Evolutionary conservation across 2,329 filamentous ascomycete genomes (phyloP), one percentile per base, ranked within the genome.

Genomic region (Coniochaeta sp.): DNA sequence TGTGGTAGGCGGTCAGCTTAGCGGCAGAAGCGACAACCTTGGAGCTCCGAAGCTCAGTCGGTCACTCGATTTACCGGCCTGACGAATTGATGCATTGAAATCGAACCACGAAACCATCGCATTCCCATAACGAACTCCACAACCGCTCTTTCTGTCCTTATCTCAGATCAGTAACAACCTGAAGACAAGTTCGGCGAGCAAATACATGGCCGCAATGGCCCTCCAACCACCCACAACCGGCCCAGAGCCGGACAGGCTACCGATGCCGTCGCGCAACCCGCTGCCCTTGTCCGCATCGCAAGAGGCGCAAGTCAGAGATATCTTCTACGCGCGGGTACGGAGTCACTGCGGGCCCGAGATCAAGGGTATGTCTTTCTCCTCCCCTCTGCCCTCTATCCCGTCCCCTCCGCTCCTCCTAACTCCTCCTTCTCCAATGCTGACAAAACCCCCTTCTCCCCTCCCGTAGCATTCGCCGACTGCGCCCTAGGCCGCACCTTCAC

Each of bases 391-490:
- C 2, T 47, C 32, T 28, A 6, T 18, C 26, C 35, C 42, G 47
- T 38, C 42, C 30, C 48, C 16, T 35, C 38, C 16, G 13, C 20
- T n/a, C 30, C n/a, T 7, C n/a, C 40, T 32, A n/a, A 20, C 27
- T 20, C 57, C 8, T 35, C 20, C 35, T n/a, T 42, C 40, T 24
- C n/a, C n/a, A n/a, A 26, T 27, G 32, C 24, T 28, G 48, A 40
- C 42, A 45, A 26, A 16, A 47, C n/a, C 22, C 22, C 14, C n/a
- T 2, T 13, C 9, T 32, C 30, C 14, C 14, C 8, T 27, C 49
- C 8, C 42, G 50, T 60, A 96, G 92, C 87, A 55, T 99, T 99
- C 67, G 94, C 94, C 53, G 84, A 86, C 59, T 99, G 94, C 77
- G 91, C 91, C 50, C 78, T 86, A 48, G 85, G 86, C 65, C 87